phyloP scores from a whole-genome alignment of 345 rosid genomes.

The Syzygium jambos region DNA sequence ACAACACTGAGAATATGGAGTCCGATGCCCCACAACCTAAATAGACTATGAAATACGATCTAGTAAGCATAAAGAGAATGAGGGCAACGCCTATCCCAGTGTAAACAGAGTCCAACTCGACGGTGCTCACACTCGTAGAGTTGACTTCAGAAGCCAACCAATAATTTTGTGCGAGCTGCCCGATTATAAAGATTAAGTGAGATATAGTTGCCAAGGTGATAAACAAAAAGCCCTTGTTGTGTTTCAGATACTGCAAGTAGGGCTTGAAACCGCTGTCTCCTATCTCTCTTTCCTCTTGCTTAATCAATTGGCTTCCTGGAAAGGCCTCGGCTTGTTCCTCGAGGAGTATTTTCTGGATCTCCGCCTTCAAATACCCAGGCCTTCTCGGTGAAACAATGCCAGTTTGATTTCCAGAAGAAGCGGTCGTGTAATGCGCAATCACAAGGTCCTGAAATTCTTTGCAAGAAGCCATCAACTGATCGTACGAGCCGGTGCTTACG shows the following conservation, averaged over 20 bases:
- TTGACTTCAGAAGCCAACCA: constrained; percentile 29
- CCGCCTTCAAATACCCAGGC: constrained; percentile 3
- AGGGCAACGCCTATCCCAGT: constrained; percentile 7
- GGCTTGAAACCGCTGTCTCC: constrained; percentile 46
- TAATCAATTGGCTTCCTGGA: constrained; percentile 27
- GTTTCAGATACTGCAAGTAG: constrained; percentile 34
- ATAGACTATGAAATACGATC: constrained; percentile 8
- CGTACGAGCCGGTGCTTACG: constrained; percentile 17
- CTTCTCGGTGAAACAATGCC: neutral
- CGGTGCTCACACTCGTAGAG: constrained; percentile 8
- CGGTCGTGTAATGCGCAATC: constrained; percentile 22
- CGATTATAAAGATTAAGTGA: constrained; percentile 10
- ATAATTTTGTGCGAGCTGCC: constrained; percentile 20
- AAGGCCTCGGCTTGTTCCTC: constrained; percentile 2
- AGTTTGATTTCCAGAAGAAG: constrained; percentile 2
- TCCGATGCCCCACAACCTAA: constrained; percentile 21
- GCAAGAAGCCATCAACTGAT: constrained; percentile 25
- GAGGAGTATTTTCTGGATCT: constrained; percentile 7
- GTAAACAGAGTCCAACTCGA: constrained; percentile 11
- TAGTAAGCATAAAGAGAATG: constrained; percentile 13
- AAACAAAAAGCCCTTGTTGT: constrained; percentile 19
- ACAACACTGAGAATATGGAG: constrained; percentile 18
- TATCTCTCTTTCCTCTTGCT: constrained; percentile 38
- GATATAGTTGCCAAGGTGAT: constrained; percentile 4
- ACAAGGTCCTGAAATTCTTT: constrained; percentile 40